Conservation (phyloP, 495 filamentous ascomycete species). For the Podospora fimiseda region DNA sequence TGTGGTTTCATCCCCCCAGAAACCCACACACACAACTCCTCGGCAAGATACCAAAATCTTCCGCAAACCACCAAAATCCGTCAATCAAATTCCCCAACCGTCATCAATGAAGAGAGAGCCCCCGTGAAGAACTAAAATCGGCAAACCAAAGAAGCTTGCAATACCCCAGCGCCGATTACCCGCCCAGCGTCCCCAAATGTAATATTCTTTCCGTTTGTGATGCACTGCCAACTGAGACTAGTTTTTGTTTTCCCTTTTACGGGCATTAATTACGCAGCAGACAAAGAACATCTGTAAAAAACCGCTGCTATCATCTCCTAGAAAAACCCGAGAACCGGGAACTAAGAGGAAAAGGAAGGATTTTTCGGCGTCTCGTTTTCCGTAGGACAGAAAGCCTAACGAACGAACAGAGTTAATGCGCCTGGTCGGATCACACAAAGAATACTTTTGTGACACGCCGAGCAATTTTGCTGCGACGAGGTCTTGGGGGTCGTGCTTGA, state of each 20-base stretch:
- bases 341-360: constrained; percentile 24
- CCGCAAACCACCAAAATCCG: constrained; percentile 3
- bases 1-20: constrained; percentile 11
- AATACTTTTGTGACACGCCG: constrained; percentile 29
- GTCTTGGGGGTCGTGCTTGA: constrained; percentile 27
- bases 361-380: constrained; percentile 59
- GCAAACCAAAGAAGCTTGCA: too few relatives aligned
- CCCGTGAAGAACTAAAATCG: constrained; percentile 2
- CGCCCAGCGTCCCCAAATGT: constrained; percentile 28
- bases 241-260: constrained; percentile 81
- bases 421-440: constrained; percentile 51
- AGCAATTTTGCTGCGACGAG: constrained; percentile 38
- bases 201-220: constrained; percentile 55
- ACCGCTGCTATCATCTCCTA: constrained; percentile 55
- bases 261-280: constrained; percentile 54
- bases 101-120: constrained; percentile 29
- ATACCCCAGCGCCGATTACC: constrained; percentile 31
- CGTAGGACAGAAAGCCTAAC: constrained; percentile 36
- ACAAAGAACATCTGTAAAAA: constrained; percentile 83
- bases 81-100: constrained; percentile 20
- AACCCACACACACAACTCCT: constrained; percentile 5
- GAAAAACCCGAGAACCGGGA: neutral
- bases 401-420: constrained; percentile 71
- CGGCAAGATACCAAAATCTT: constrained; percentile 13
- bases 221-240: constrained; percentile 74